phyloP scores from a whole-genome alignment of 441 rosid genomes.

The Pelargonium exstipulatum region DNA sequence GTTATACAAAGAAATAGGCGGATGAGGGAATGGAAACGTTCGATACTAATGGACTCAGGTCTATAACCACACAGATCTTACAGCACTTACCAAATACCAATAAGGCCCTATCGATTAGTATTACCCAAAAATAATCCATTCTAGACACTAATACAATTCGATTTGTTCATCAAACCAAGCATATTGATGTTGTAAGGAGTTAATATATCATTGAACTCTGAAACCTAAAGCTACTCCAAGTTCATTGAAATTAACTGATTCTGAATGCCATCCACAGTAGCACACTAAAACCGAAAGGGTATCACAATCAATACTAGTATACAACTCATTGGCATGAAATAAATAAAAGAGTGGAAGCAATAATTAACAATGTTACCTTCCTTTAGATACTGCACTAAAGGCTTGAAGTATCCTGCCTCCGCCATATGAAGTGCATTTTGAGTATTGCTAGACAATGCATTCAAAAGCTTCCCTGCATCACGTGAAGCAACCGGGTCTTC shows the following conservation, averaged over 20 bases:
- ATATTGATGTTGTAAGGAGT: too few relatives aligned
- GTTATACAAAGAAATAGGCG: too few relatives aligned
- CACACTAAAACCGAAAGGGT: too few relatives aligned
- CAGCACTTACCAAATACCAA: constrained; percentile 3
- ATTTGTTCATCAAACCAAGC: too few relatives aligned
- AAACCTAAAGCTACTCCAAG: too few relatives aligned
- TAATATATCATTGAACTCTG: too few relatives aligned
- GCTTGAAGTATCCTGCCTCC: constrained; percentile 70
- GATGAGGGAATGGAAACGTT: not conserved
- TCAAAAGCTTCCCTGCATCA: constrained; percentile 48
- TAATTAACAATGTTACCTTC: constrained; percentile 37
- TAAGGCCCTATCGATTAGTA: not conserved
- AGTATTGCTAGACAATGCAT: constrained; percentile 49
- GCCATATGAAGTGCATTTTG: constrained; percentile 77
- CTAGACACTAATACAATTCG: not conserved
- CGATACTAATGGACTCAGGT: not conserved
- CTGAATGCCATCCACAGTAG: too few relatives aligned
- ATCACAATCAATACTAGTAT: too few relatives aligned
- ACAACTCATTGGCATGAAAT: too few relatives aligned
- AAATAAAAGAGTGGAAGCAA: not conserved
- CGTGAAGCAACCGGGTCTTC: constrained; percentile 46
- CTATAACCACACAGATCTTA: not conserved
- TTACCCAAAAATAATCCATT: not conserved
- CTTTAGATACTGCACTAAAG: constrained; percentile 47
- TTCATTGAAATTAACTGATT: too few relatives aligned